These are phyloP conservation scores for Eucalyptus regnans DNA, from an alignment of 345 rosid genomes.

Conservation along the genomic window DNA sequence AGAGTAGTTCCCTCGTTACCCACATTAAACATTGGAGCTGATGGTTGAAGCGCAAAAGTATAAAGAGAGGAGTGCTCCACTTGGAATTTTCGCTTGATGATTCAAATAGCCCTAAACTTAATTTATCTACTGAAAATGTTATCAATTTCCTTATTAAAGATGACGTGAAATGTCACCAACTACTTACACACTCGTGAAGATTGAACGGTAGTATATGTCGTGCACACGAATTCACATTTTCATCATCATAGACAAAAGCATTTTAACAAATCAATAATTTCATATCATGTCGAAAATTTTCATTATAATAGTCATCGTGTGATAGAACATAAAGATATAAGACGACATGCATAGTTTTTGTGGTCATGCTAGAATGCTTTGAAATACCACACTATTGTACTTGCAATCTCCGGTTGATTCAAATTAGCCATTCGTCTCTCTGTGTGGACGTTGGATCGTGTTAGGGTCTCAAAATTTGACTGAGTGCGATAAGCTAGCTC, in stretches of 20 bases:
- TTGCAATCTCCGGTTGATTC: neutral
- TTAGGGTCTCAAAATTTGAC: neutral
- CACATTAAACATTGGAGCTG: neutral
- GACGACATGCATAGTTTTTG: neutral
- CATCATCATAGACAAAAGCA: neutral
- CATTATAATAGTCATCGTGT: neutral
- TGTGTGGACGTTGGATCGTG: neutral
- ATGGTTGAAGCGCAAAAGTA: neutral
- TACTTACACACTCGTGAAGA: neutral
- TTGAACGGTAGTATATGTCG: neutral
- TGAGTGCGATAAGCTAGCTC: neutral
- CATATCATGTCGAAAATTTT: neutral
- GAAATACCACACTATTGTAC: neutral
- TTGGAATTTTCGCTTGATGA: neutral
- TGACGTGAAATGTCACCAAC: neutral
- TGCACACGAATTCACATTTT: neutral
- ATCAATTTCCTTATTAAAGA: neutral
- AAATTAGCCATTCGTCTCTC: neutral
- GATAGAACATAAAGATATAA: neutral
- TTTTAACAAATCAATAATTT: neutral
- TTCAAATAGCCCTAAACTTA: neutral
- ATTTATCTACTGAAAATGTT: neutral
- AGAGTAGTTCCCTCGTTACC: neutral
- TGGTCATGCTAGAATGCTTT: neutral
- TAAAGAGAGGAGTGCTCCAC: neutral